Evolutionary conservation across 2,329 filamentous ascomycete genomes (phyloP).

Genomic region (Claviceps sorghi): DNA sequence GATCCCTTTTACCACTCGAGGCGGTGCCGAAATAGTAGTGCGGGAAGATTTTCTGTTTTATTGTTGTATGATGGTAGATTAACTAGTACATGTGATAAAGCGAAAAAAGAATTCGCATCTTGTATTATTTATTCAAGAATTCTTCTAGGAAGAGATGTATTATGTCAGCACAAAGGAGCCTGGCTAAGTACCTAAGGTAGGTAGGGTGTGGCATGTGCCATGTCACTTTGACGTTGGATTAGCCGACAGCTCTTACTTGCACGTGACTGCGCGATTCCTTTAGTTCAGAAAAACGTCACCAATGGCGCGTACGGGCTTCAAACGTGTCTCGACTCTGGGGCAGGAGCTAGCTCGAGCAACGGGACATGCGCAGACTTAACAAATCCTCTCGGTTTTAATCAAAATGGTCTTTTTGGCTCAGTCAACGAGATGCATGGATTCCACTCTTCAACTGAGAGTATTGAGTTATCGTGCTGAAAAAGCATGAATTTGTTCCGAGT

Average conservation of each 20-base stretch:
- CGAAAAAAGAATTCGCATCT: too few relatives aligned
- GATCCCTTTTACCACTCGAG: too few relatives aligned
- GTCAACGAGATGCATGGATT: not conserved
- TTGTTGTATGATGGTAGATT: too few relatives aligned
- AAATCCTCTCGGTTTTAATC: not conserved
- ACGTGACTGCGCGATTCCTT: slow-evolving; percentile 15
- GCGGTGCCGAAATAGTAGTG: too few relatives aligned
- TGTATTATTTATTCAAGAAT: too few relatives aligned
- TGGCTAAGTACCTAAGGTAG: too few relatives aligned
- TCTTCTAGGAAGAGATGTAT: too few relatives aligned
- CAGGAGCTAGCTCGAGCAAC: not conserved
- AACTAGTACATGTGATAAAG: too few relatives aligned
- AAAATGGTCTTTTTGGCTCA: not conserved
- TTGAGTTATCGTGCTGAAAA: slow-evolving; percentile 4
- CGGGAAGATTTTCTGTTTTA: too few relatives aligned
- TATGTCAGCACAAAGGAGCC: too few relatives aligned
- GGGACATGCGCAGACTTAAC: not conserved
- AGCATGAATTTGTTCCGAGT: slow-evolving; percentile 62
- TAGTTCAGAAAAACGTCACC: not conserved
- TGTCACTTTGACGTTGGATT: too few relatives aligned
- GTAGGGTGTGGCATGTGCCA: too few relatives aligned
- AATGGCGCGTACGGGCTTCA: not conserved
- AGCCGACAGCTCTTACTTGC: slow-evolving; percentile 8
- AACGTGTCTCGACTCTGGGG: not conserved
- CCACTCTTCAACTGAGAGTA: not conserved